These are phyloP conservation scores for Bjerkandera adusta DNA, from an alignment of 1,284 basidiomycete genomes.

Conservation along the genomic window DNA sequence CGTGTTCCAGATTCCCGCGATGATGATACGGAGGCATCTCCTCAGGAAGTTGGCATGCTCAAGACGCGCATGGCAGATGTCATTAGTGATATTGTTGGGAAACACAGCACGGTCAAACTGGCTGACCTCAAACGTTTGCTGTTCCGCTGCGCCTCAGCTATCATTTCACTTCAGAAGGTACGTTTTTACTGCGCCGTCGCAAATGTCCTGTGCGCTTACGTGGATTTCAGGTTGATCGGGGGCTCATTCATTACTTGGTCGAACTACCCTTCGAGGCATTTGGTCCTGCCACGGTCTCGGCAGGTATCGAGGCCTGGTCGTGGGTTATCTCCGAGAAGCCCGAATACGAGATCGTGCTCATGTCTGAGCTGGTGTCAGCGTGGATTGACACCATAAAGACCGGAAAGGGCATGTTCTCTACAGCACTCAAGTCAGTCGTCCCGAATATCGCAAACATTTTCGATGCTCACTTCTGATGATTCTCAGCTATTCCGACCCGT, in stretches of 20 bases:
- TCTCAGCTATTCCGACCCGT: constrained; percentile 81
- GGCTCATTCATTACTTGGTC: constrained; percentile 87
- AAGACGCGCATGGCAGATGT: constrained; percentile 71
- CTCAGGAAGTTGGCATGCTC: constrained; percentile 35
- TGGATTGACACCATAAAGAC: constrained; percentile 85
- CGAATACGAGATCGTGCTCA: constrained; percentile 70
- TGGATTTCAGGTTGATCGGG: constrained; percentile 70
- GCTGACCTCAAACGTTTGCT: constrained; percentile 84
- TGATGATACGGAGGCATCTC: constrained; percentile 15
- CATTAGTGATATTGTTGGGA: constrained; percentile 66
- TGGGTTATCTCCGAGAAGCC: constrained; percentile 93
- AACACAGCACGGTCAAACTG: constrained; percentile 69
- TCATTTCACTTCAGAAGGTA: constrained; percentile 73
- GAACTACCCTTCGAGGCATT: constrained; percentile 88
- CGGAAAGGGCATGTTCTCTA: constrained; percentile 83
- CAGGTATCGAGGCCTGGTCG: constrained; percentile 94
- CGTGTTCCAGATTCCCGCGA: constrained; percentile 17
- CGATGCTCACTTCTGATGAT: not conserved
- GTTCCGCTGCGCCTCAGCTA: constrained; percentile 82
- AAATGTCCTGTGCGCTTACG: not conserved
- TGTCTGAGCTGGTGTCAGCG: constrained; percentile 84
- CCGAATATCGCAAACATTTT: not conserved
- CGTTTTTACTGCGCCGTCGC: constrained; percentile 11
- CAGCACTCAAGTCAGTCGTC: constrained; percentile 68
- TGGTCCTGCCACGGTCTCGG: constrained; percentile 81